Conservation (phyloP, 2,329 filamentous ascomycete genomes). For the Ramularia collo-cygni region DNA sequence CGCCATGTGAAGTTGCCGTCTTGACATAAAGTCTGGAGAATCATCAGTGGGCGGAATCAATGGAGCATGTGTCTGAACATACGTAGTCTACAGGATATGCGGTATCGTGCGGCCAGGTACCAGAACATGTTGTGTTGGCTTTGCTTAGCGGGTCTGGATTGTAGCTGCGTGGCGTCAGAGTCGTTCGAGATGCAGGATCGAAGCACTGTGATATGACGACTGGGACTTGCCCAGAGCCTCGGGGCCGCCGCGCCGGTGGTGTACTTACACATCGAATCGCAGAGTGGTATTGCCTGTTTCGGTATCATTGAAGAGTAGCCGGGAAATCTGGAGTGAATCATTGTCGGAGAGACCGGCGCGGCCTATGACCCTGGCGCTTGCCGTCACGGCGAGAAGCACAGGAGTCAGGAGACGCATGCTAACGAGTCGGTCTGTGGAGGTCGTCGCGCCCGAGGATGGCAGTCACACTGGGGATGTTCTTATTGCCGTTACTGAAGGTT, state of each 20-base stretch:
- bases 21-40: constrained; percentile 15
- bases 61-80: background rate
- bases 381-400: constrained; percentile 1
- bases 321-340: constrained; percentile 16
- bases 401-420: background rate
- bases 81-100: constrained; percentile 21
- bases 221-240: too few species aligned
- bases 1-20: constrained; percentile 22
- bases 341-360: constrained; percentile 9
- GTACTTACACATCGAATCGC: constrained; percentile 20
- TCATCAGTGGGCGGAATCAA: constrained; percentile 2
- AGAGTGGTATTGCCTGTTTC: constrained; percentile 19
- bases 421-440: too few species aligned
- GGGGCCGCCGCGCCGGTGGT: too few species aligned
- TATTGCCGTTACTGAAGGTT: too few species aligned
- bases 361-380: constrained; percentile 1
- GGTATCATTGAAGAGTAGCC: constrained; percentile 14
- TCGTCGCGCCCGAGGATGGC: too few species aligned
- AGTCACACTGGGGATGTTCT: too few species aligned
- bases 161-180: too few species aligned
- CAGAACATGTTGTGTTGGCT: constrained; percentile 19
- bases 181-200: too few species aligned
- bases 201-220: too few species aligned
- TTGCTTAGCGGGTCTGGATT: constrained; percentile 26
- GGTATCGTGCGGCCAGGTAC: constrained; percentile 17